Evolutionary conservation across 2,329 filamentous ascomycete species (phyloP).

Genomic region (Botrytis sinoallii): DNA sequence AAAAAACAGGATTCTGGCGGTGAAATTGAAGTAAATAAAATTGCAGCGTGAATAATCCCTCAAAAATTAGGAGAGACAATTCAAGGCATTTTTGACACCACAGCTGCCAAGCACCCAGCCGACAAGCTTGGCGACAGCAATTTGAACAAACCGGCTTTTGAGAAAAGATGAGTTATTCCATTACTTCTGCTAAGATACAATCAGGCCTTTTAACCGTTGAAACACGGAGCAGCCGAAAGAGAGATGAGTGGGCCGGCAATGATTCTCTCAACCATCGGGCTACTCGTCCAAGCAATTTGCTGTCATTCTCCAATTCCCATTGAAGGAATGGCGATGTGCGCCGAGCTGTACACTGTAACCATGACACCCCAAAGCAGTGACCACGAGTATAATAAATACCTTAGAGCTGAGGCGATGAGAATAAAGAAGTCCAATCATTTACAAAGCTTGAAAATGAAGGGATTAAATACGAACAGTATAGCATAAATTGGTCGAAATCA

Average conservation of each 20-base stretch:
- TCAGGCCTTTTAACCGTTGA: not conserved
- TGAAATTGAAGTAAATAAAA: not conserved
- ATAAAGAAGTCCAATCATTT: not conserved
- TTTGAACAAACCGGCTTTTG: not conserved
- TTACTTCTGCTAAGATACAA: not conserved
- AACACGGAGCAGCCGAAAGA: too few relatives aligned
- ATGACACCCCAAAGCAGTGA: not conserved
- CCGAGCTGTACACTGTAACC: not conserved
- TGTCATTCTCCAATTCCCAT: not conserved
- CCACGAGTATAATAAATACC: not conserved
- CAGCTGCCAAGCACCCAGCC: slow-evolving; percentile 18
- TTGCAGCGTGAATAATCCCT: slow-evolving; percentile 2
- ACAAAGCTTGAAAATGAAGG: not conserved
- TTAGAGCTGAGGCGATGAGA: not conserved
- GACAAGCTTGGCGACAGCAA: slow-evolving; percentile 11
- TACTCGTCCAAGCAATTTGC: not conserved
- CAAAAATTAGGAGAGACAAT: not conserved
- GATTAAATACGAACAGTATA: not conserved
- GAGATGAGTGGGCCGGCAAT: not conserved
- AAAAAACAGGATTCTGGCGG: not conserved
- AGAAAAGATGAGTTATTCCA: not conserved
- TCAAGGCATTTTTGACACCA: slow-evolving; percentile 3
- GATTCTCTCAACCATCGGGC: not conserved
- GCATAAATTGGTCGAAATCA: not conserved
- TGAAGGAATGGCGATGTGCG: not conserved